A percentile compares a stretch with the other conserved stretches of the same genome.
phyloP scores from a whole-genome alignment of 495 filamentous ascomycete genomes.

The Daldinia grandis region DNA sequence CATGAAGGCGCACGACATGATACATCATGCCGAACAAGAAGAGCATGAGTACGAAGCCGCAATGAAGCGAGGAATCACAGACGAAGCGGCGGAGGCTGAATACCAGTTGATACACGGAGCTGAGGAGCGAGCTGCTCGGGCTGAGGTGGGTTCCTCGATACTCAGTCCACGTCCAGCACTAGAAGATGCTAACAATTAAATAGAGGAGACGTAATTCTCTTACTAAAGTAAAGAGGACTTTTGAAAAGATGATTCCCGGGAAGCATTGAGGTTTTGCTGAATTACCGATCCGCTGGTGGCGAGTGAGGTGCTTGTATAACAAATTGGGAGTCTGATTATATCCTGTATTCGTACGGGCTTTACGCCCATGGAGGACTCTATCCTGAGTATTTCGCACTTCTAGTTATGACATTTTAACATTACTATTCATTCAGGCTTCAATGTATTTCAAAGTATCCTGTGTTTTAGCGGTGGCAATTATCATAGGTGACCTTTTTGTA shows the following conservation, averaged over 20 bases:
- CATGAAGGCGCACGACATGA: constrained; percentile 44
- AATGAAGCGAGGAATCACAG: constrained; percentile 40
- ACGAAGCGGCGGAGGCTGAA: constrained; percentile 44
- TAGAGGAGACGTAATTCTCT: constrained; percentile 30
- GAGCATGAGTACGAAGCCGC: constrained; percentile 47
- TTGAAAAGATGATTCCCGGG: constrained; percentile 40
- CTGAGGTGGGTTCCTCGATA: constrained; percentile 28
- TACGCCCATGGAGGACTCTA: not conserved
- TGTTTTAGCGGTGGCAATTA: too few species aligned
- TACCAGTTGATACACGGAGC: constrained; percentile 44
- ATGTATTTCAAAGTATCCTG: too few species aligned
- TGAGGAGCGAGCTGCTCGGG: constrained; percentile 37
- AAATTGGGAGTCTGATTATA: not conserved
- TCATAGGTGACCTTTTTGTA: too few species aligned
- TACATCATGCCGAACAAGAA: constrained; percentile 48
- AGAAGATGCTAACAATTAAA: constrained; percentile 2
- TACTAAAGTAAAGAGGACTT: constrained; percentile 38
- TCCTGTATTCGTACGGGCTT: not conserved
- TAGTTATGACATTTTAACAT: not conserved
- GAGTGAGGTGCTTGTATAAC: not conserved
- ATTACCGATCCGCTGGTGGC: not conserved
- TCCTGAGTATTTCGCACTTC: not conserved
- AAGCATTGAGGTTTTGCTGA: constrained; percentile 30
- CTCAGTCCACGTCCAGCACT: too few species aligned
- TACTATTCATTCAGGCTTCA: too few species aligned